These are phyloP conservation scores for Aspergillus alliaceus DNA, from an alignment of 2,329 filamentous ascomycete genomes.

Conservation along the genomic window DNA sequence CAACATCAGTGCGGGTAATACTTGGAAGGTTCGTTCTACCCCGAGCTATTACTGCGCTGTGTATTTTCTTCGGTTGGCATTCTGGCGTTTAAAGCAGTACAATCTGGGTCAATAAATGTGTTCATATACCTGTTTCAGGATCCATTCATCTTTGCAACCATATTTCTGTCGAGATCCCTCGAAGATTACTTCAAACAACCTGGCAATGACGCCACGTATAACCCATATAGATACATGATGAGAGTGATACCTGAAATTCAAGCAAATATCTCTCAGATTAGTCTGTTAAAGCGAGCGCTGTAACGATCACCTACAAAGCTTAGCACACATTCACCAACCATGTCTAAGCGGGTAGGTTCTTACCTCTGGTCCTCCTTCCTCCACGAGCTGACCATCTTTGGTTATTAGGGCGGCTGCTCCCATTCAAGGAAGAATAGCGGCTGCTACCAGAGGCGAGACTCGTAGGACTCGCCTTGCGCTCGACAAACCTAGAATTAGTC, in stretches of 20 bases:
- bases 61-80: constrained; percentile 23
- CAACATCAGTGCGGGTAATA: constrained; percentile 10
- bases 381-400: constrained; percentile 4
- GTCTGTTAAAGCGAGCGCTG: constrained; percentile 29
- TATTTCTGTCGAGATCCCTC: neutral
- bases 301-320: constrained; percentile 30
- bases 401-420: constrained; percentile 3
- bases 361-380: constrained; percentile 26
- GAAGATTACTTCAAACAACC: neutral
- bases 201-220: neutral
- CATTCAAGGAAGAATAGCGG: constrained; percentile 15
- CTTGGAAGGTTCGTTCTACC: neutral
- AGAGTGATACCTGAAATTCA: neutral
- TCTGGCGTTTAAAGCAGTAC: constrained; percentile 27
- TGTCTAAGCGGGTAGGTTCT: neutral
- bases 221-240: neutral
- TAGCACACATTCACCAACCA: constrained; percentile 5
- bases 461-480: constrained; percentile 29
- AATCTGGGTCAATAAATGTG: constrained; percentile 24
- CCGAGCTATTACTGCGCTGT: constrained; percentile 12
- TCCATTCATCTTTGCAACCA: constrained; percentile 2
- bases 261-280: neutral
- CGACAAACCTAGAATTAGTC: constrained; percentile 21
- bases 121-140: constrained; percentile 14
- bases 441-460: constrained; percentile 31